These are phyloP conservation scores for Trichoderma koningii DNA, from an alignment of 2,329 filamentous ascomycete genomes.

Conservation along the genomic window DNA sequence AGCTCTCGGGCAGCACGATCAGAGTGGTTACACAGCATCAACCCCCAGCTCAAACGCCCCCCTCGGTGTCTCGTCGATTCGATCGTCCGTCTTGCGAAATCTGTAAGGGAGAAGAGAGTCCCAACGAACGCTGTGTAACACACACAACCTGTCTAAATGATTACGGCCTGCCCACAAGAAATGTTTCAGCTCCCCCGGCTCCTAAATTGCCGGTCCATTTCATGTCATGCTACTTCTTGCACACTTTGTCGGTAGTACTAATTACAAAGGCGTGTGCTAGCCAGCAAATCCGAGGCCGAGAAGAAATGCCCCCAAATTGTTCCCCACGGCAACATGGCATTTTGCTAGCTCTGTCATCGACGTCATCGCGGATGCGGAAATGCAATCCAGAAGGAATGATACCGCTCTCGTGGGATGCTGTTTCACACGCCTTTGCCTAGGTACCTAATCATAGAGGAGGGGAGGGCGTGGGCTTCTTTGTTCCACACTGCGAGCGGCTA, in stretches of 20 bases:
- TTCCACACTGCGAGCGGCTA: neutral
- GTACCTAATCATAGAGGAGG: neutral
- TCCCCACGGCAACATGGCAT: constrained; percentile 20
- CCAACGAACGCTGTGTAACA: no score
- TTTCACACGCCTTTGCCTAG: neutral
- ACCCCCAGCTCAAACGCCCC: neutral
- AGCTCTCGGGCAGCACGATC: neutral
- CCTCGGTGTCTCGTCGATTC: neutral
- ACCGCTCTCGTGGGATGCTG: neutral
- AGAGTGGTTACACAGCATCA: constrained; percentile 22
- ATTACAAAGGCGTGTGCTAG: no score
- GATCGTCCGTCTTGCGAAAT: neutral
- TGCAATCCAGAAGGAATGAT: neutral
- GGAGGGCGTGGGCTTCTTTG: constrained; percentile 3
- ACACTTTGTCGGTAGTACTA: no score
- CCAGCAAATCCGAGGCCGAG: neutral
- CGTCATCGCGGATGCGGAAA: constrained; percentile 19
- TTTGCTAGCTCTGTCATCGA: neutral
- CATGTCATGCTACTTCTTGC: no score
- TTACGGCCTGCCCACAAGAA: constrained; percentile 16
- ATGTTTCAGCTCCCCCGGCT: constrained; percentile 12
- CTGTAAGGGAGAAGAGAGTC: constrained; percentile 13
- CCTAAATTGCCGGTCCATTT: constrained; percentile 1
- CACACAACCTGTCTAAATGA: neutral
- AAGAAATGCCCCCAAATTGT: neutral